A percentile compares a stretch with the other conserved stretches of the same genome.
phyloP scores from a whole-genome alignment of 768 basidiomycete species.

The Auricularia sp. region DNA sequence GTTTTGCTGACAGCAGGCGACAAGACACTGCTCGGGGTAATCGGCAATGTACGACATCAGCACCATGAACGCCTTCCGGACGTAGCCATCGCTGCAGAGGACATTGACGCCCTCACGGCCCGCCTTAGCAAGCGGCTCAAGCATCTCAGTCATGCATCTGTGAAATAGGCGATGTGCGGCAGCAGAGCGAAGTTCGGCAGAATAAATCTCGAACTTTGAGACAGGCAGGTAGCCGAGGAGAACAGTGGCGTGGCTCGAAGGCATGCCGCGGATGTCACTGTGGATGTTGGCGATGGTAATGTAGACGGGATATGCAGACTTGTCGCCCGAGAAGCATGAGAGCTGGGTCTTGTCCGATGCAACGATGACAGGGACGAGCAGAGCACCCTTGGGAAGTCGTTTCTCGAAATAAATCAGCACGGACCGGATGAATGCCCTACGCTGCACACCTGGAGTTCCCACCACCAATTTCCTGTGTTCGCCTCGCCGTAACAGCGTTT shows the following conservation, averaged over 20 bases:
- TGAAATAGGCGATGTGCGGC: constrained; percentile 27
- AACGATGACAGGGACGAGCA: constrained; percentile 7
- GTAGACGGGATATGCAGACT: constrained; percentile 34
- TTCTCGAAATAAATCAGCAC: constrained; percentile 3
- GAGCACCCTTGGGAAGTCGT: constrained; percentile 11
- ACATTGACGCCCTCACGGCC: constrained; percentile 25
- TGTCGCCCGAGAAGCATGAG: constrained; percentile 8
- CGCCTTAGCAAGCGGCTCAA: constrained; percentile 23
- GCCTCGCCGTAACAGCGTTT: constrained; percentile 11
- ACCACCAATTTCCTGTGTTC: constrained; percentile 21
- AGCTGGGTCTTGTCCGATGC: constrained; percentile 12
- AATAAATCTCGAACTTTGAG: constrained; percentile 22
- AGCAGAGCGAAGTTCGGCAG: constrained; percentile 36
- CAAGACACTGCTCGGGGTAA: constrained; percentile 17
- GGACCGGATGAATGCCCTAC: constrained; percentile 1
- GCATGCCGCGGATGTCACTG: constrained; percentile 29
- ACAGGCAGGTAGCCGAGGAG: constrained; percentile 33
- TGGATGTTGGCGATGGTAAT: constrained; percentile 34
- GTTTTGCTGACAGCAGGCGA: constrained; percentile 13
- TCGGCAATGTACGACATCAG: constrained; percentile 19
- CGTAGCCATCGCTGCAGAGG: constrained; percentile 26
- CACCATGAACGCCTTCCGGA: constrained; percentile 16
- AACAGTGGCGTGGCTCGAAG: constrained; percentile 24
- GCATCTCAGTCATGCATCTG: constrained; percentile 24
- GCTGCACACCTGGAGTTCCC: constrained; percentile 13